phyloP scores from a whole-genome alignment of 345 rosid genomes.

The Linum lewisii region DNA sequence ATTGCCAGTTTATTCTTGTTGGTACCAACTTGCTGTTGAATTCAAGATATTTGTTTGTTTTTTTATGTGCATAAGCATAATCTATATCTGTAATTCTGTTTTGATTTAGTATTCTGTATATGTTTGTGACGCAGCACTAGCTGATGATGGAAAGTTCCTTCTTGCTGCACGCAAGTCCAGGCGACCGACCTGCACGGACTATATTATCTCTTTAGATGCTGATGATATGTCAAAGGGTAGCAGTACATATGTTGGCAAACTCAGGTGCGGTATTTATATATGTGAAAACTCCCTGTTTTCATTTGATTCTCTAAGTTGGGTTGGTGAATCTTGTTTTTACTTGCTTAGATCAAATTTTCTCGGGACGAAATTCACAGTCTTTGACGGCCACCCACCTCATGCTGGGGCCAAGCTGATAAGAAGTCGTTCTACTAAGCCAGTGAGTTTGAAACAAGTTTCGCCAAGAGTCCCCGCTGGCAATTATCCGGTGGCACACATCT shows the following conservation, averaged over 20 bases:
- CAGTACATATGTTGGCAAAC: constrained; percentile 22
- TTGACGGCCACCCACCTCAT: constrained; percentile 28
- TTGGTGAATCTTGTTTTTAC: not conserved
- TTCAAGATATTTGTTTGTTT: not conserved
- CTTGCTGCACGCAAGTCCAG: constrained; percentile 27
- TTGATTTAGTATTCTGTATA: not conserved
- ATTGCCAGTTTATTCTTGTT: not conserved
- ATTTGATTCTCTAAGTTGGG: not conserved
- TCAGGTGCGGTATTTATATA: constrained; percentile 13
- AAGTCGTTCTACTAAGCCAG: constrained; percentile 23
- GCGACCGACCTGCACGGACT: constrained; percentile 27
- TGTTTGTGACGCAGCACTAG: constrained; percentile 13
- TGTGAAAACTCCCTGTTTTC: not conserved
- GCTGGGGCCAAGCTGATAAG: constrained; percentile 25
- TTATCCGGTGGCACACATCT: constrained; percentile 20
- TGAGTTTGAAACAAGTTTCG: constrained; percentile 25
- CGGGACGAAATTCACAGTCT: constrained; percentile 27
- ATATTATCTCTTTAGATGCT: constrained; percentile 20
- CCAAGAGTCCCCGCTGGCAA: constrained; percentile 29
- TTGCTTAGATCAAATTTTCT: constrained; percentile 22
- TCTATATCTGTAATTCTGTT: not conserved
- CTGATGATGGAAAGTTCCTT: constrained; percentile 25
- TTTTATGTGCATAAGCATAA: not conserved
- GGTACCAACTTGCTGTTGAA: not conserved
- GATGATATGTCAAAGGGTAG: constrained; percentile 24